Evolutionary conservation across 176 grass and related monocot genomes (phyloP).

Genomic region (Ampelocalamus luodianensis): DNA sequence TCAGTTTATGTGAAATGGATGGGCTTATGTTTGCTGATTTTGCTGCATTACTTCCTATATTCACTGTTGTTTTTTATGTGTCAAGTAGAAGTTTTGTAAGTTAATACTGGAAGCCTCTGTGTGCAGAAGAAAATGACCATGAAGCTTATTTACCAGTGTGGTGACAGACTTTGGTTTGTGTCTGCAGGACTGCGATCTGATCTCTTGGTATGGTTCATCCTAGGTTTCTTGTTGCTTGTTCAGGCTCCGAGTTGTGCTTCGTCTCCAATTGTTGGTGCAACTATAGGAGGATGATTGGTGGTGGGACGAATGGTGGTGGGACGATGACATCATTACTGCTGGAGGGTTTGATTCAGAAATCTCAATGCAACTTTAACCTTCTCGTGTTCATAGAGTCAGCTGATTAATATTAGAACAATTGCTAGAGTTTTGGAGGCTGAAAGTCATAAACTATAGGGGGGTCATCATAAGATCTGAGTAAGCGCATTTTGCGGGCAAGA

Average conservation of each 20-base stretch:
- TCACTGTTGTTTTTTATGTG: neutral
- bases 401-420: slow-evolving; percentile 19
- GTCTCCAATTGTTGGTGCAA: slow-evolving; percentile 40
- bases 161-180: slow-evolving; percentile 21
- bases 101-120: neutral
- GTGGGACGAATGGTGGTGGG: slow-evolving; percentile 14
- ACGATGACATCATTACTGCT: slow-evolving; percentile 9
- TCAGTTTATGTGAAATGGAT: neutral
- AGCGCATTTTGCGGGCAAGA: neutral
- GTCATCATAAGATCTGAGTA: neutral
- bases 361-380: slow-evolving; percentile 35
- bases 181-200: slow-evolving; percentile 43
- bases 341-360: slow-evolving; percentile 34
- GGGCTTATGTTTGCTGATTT: neutral
- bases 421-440: neutral
- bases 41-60: slow-evolving; percentile 35
- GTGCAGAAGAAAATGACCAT: neutral
- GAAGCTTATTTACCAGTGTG: neutral
- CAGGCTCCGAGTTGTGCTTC: slow-evolving; percentile 54
- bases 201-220: slow-evolving; percentile 43
- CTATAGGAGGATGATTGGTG: slow-evolving; percentile 43
- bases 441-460: neutral
- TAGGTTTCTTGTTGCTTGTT: slow-evolving; percentile 54
- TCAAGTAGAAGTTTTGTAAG: neutral
- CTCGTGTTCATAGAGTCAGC: neutral